Conservation (phyloP, 768 basidiomycete species). For the Sarcodon aspratus region DNA sequence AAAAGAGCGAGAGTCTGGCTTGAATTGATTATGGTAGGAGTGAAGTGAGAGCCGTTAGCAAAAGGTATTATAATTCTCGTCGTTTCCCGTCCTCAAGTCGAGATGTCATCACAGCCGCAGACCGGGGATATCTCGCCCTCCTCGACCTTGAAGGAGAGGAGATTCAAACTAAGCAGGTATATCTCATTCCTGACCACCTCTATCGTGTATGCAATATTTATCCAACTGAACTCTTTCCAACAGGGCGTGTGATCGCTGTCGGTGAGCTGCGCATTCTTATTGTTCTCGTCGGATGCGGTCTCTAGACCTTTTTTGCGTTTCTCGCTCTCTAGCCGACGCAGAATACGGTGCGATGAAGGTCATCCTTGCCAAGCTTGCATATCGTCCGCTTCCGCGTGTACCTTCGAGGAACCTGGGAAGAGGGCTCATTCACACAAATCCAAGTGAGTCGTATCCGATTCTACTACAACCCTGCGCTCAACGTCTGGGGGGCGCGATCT, state of each 20-base stretch:
- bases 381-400: constrained; percentile 73
- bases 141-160: constrained; percentile 55
- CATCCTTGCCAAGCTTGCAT: constrained; percentile 84
- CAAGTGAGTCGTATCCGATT: constrained; percentile 41
- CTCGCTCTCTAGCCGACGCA: constrained; percentile 41
- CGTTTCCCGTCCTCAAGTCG: no score
- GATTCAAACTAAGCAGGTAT: constrained; percentile 83
- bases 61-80: no score
- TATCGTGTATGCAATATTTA: constrained; percentile 5
- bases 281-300: background rate
- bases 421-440: constrained; percentile 81
- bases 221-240: background rate
- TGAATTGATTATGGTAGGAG: no score
- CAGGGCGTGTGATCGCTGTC: constrained; percentile 86
- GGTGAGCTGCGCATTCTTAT: constrained; percentile 36
- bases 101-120: no score
- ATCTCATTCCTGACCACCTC: constrained; percentile 10
- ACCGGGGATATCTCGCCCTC: constrained; percentile 4
- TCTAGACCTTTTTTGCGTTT: background rate
- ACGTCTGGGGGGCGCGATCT: background rate
- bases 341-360: constrained; percentile 85
- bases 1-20: no score
- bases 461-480: constrained; percentile 3
- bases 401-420: constrained; percentile 83
- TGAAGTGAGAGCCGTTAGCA: no score